Conservation (phyloP, 164 flowering plant genomes). For the Cinnamomum chago region DNA sequence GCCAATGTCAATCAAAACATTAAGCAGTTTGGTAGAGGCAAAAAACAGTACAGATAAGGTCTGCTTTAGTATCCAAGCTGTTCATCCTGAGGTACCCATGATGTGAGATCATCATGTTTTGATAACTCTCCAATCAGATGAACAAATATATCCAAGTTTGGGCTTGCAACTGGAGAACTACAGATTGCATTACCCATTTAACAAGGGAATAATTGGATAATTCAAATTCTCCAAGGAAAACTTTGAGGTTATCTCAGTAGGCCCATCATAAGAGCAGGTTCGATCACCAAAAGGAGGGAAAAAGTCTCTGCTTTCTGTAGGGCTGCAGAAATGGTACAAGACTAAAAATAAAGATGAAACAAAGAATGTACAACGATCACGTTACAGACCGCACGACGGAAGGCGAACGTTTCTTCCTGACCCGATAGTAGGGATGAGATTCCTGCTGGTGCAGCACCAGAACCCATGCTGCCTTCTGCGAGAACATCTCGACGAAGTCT, state of each 20-base stretch:
- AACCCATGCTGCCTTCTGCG: constrained; percentile 62
- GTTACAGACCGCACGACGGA: constrained; percentile 78
- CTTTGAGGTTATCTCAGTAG: not conserved
- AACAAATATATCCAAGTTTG: not conserved
- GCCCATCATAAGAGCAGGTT: not conserved
- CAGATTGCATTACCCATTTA: not conserved
- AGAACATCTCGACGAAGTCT: constrained; percentile 84
- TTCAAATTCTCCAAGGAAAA: not conserved
- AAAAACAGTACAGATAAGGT: not conserved
- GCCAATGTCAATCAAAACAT: not conserved
- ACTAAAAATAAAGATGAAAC: not conserved
- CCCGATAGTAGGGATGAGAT: constrained; percentile 76
- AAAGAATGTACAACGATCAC: not conserved
- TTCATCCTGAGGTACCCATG: not conserved
- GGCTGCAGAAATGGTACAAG: not conserved
- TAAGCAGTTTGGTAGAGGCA: not conserved
- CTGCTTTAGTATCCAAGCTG: not conserved
- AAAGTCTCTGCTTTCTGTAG: not conserved
- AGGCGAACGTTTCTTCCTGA: constrained; percentile 97
- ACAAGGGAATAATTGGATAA: not conserved
- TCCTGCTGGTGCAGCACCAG: constrained; percentile 59
- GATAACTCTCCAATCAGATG: not conserved
- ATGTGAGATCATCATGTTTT: not conserved
- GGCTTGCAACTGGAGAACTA: not conserved
- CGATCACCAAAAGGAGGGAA: not conserved